These are phyloP conservation scores for Polyplosphaeria fusca DNA, from an alignment of 495 filamentous ascomycete genomes.

Conservation along the genomic window DNA sequence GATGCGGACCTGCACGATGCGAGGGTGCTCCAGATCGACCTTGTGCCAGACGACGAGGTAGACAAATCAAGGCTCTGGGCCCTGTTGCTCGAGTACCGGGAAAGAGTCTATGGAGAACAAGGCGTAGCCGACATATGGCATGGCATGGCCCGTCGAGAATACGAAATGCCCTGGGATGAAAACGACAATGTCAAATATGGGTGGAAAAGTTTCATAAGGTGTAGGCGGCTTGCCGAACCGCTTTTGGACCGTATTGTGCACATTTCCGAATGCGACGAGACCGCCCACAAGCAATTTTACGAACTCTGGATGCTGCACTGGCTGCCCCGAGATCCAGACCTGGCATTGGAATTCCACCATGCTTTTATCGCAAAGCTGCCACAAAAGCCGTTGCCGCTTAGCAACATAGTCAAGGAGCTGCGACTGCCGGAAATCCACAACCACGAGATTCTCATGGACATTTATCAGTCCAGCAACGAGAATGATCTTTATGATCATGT, in stretches of 20 bases:
- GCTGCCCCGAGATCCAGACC: conserved; percentile 49
- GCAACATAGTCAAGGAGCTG: conserved; percentile 37
- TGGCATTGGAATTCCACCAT: conserved; percentile 31
- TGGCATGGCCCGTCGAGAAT: conserved; percentile 50
- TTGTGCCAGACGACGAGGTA: too few relatives aligned
- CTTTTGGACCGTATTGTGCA: conserved; percentile 55
- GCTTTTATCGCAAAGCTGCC: conserved; percentile 12
- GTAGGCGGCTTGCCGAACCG: conserved; percentile 49
- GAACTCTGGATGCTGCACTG: conserved; percentile 48
- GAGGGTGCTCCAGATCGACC: too few relatives aligned
- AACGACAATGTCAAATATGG: conserved; percentile 49
- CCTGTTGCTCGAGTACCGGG: too few relatives aligned
- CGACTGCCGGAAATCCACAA: conserved; percentile 31
- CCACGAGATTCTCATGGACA: conserved; percentile 50
- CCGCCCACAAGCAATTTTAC: conserved; percentile 51
- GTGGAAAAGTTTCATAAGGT: conserved; percentile 55
- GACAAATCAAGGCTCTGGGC: too few relatives aligned
- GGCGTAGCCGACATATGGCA: conserved; percentile 64
- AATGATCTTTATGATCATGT: conserved; percentile 59
- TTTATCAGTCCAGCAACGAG: conserved; percentile 44
- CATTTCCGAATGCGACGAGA: conserved; percentile 46
- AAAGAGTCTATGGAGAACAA: conserved; percentile 56
- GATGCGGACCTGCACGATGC: too few relatives aligned
- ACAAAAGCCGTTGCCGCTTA: conserved; percentile 33
- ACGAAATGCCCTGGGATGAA: conserved; percentile 51